Base-by-base conservation (phyloP, 2,329 filamentous ascomycete genomes). In the Xylariaceae sp. region DNA sequence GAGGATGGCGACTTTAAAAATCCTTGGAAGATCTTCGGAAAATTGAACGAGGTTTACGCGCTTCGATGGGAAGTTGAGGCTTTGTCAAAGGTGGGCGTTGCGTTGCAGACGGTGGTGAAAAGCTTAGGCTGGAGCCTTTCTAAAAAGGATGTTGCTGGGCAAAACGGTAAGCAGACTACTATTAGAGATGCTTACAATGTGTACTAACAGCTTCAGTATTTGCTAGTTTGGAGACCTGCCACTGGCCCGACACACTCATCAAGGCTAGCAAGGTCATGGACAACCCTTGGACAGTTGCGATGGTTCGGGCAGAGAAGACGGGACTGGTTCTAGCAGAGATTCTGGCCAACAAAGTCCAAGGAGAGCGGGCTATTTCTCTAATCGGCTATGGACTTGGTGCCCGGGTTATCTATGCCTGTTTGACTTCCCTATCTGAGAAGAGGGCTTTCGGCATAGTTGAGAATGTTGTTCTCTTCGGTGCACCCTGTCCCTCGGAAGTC, bases 381-480 rank as follows among this genome's bases (percentile, higher is more conserved):
- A 78, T 95, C 26, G 90, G 89, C 0, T 95, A 91, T 69, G 91
- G 88, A 1, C 76, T 94, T 1, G 90, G 90, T 6, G 88, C 89
- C 3, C 79, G 88, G 30, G 83, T 94, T 9, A 90, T 96, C 47
- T 95, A 88, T 69, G 83, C 86, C 1, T 96, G 91, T 63, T 77
- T 96, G 2, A 83, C 86, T 64, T 83, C 78, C 7, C 79, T 96
- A 9, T 89, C 89, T 0, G 84, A 89, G 67, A 80, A 90, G 42
- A 81, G 82, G 54, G 89, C 88, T 0, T 96, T 95, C 64, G 92
- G 91, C 0, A 73, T 96, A 1, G 74, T 97, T 27, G 91, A 96
- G 64, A 86, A 84, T 12, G 90, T 88, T 1, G 85, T 96, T 30
- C 68, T 97, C 51, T 89, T 96, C 68, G 92, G 92, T 1, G 80